These are phyloP conservation scores for Pseudocercospora pini-densiflorae DNA, from an alignment of 2,329 filamentous ascomycete genomes.

Conservation along the genomic window DNA sequence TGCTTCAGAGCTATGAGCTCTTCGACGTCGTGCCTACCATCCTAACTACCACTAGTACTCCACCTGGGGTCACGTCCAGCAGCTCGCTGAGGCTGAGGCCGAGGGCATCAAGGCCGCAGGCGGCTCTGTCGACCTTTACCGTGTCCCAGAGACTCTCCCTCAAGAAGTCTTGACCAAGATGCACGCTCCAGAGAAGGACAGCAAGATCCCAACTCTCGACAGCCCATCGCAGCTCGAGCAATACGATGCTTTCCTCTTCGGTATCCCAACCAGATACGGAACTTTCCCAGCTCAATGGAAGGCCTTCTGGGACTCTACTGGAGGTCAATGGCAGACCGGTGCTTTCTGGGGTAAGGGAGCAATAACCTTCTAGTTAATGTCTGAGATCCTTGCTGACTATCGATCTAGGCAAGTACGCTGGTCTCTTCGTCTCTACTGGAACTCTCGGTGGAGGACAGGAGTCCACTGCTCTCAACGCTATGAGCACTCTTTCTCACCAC, in stretches of 20 bases:
- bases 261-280: constrained; percentile 93
- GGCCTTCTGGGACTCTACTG: constrained; percentile 78
- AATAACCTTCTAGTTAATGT: no score
- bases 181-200: constrained; percentile 79
- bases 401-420: constrained; percentile 74
- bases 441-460: constrained; percentile 90
- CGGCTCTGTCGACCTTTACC: constrained; percentile 79
- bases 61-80: constrained; percentile 70
- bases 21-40: not conserved
- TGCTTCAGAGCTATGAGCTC: not conserved
- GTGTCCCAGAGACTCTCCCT: constrained; percentile 86
- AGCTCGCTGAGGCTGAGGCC: constrained; percentile 87
- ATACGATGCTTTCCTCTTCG: constrained; percentile 85
- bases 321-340: constrained; percentile 79
- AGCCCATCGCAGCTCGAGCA: constrained; percentile 64
- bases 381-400: not conserved
- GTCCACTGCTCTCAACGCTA: constrained; percentile 75
- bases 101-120: constrained; percentile 87
- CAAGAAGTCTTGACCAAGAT: constrained; percentile 86
- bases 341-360: constrained; percentile 50
- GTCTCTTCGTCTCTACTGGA: constrained; percentile 87
- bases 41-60: constrained; percentile 24
- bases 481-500: constrained; percentile 90
- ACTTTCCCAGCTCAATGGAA: constrained; percentile 99
- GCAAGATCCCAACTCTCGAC: constrained; percentile 63